Conservation (phyloP, 1,139 yeast genomes). For the Sugiyamaella grinbergsii region DNA sequence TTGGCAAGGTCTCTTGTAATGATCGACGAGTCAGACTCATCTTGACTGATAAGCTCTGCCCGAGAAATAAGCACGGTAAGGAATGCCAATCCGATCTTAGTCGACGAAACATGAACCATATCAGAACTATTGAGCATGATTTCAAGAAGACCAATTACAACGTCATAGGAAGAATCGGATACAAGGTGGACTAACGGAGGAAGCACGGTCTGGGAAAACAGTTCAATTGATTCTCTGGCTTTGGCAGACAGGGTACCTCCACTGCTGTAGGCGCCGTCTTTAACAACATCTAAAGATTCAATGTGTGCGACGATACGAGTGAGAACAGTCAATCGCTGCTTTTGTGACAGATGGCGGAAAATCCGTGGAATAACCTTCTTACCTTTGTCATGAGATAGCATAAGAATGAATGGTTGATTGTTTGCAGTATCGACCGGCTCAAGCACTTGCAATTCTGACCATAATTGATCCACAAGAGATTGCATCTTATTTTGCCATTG, state of each 20-base stretch:
- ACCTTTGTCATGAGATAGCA: slow-evolving; percentile 83
- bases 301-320: slow-evolving; percentile 81
- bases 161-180: slow-evolving; percentile 79
- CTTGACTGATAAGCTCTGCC: slow-evolving; percentile 91
- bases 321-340: slow-evolving; percentile 75
- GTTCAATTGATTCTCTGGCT: slow-evolving; percentile 66
- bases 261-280: slow-evolving; percentile 74
- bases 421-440: slow-evolving; percentile 49
- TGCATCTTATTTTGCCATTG: slow-evolving; percentile 41
- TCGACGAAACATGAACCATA: slow-evolving; percentile 68
- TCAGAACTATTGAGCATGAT: slow-evolving; percentile 62
- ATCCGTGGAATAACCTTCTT: slow-evolving; percentile 86
- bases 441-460: slow-evolving; percentile 77
- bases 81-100: slow-evolving; percentile 84
- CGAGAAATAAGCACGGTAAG: slow-evolving; percentile 87
- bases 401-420: slow-evolving; percentile 80
- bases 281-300: slow-evolving; percentile 76
- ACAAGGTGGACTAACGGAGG: slow-evolving; percentile 84
- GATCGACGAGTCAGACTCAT: slow-evolving; percentile 50
- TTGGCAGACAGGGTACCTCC: slow-evolving; percentile 52
- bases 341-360: slow-evolving; percentile 76
- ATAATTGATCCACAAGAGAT: slow-evolving; percentile 48
- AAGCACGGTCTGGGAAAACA: slow-evolving; percentile 79
- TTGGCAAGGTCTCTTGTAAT: slow-evolving; percentile 54
- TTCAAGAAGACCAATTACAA: slow-evolving; percentile 78